phyloP scores from a whole-genome alignment of 1,284 basidiomycete genomes.

The Trichosporon faecale region DNA sequence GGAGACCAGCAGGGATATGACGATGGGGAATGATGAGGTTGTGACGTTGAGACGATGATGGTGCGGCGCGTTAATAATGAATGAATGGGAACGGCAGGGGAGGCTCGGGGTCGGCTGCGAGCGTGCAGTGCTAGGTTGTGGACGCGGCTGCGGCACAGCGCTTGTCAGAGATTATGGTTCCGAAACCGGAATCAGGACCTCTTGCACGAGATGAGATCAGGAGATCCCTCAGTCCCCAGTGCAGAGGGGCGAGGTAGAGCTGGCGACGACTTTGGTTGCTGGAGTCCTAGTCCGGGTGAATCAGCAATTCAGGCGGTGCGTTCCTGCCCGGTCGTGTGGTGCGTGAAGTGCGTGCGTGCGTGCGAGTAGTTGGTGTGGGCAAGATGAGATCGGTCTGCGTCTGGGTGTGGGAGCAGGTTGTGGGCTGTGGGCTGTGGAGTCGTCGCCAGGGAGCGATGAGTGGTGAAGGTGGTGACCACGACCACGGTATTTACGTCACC shows the following conservation, averaged over 20 bases:
- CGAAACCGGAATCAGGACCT: neutral
- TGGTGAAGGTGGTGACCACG: neutral
- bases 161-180: slow-evolving; percentile 2
- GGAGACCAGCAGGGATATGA: neutral
- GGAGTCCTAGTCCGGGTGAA: too few species aligned
- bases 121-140: neutral
- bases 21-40: neutral
- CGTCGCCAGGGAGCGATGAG: neutral
- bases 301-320: too few species aligned
- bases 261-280: too few species aligned
- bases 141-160: neutral
- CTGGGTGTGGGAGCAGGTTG: too few species aligned
- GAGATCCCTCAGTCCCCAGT: neutral
- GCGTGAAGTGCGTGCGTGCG: too few species aligned
- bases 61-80: neutral
- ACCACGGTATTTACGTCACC: neutral
- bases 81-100: neutral
- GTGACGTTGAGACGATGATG: neutral
- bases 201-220: neutral
- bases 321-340: too few species aligned
- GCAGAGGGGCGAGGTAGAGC: neutral
- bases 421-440: neutral
- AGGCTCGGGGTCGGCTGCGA: neutral
- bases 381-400: too few species aligned
- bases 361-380: too few species aligned